Base-by-base conservation (phyloP, 345 rosid species). In the Noccaea bulbosa region DNA sequence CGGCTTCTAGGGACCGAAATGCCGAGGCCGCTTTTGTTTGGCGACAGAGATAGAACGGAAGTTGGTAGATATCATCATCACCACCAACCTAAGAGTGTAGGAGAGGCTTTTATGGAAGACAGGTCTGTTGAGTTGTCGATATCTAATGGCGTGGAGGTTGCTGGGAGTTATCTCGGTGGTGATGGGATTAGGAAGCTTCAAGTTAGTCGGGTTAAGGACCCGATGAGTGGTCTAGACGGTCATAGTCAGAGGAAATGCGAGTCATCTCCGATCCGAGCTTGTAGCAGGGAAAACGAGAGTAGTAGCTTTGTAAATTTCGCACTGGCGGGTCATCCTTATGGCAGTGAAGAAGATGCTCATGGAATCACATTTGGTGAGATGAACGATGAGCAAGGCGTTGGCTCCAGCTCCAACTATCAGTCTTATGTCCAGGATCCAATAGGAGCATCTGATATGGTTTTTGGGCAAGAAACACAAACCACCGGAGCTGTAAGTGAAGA, bases 1-100 rank as follows among this genome's bases (percentile, higher is more conserved):
- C 75, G 83, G 70, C 84, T 87, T 69, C 79, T 90, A 62, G 93
- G 87, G 22, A 69, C 94, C 37, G 95, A 88, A 53, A 72, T 84
- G 60, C 66, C 77, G n/a, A 78, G 88, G 70, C 74, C 93, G 22
- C 74, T 83, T 55, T 72, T 69, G 84, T 84, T 83, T 60, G 70
- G 68, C 46, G 86, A 86, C 32, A 80, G 88, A 72, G 81, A 76
- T 24, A 45, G 80, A 63, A 78, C 83, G 34, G 74, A 83, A 30
- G 72, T 70, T 55, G 90, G 83, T 82, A 72, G 63, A 27, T 27
- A 27, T 27, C 30, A 27, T 53, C 73, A 67, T 47, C 46, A 34
- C 27, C 76, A 74, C 27, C 76, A 74, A 57, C 67, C 33, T 65
- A 81, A 82, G 71, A 66, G 57, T 30, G 24, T 78, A 34, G 80